Evolutionary conservation across 176 grass and related monocot species (phyloP).

Genomic region (Guadua angustifolia): DNA sequence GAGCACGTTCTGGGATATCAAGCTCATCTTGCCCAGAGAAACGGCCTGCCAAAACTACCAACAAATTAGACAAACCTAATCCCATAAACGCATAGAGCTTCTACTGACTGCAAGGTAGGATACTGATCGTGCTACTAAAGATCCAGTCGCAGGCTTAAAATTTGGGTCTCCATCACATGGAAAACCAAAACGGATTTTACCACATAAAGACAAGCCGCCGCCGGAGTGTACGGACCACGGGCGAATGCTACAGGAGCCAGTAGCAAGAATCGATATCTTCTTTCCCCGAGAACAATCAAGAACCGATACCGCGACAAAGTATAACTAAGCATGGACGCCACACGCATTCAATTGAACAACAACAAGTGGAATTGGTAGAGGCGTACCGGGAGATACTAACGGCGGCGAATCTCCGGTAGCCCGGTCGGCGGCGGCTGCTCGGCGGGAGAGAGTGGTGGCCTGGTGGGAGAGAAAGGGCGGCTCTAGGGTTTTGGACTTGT

Average conservation of each 20-base stretch:
- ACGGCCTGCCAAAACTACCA: not conserved
- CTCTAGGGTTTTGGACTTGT: conserved; percentile 1
- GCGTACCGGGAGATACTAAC: not conserved
- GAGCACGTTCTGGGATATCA: conserved; percentile 64
- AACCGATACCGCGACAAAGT: too few relatives aligned
- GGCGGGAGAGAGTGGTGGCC: too few relatives aligned
- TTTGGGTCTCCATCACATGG: too few relatives aligned
- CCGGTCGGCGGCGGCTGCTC: not conserved
- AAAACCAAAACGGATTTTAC: too few relatives aligned
- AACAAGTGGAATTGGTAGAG: not conserved
- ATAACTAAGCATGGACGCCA: too few relatives aligned
- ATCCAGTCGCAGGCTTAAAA: not conserved
- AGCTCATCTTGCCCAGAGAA: conserved; percentile 53
- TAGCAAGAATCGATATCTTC: too few relatives aligned
- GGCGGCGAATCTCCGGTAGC: not conserved
- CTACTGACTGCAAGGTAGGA: not conserved
- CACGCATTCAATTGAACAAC: not conserved
- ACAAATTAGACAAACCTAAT: not conserved
- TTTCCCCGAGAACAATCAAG: too few relatives aligned
- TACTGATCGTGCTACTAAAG: not conserved
- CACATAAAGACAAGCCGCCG: too few relatives aligned
- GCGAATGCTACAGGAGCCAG: not conserved
- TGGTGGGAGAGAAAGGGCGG: not conserved
- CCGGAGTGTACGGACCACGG: too few relatives aligned
- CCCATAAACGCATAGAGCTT: not conserved